A percentile compares a stretch with the other conserved stretches of the same genome.
Evolutionary conservation across 768 basidiomycete species (phyloP).

Genomic region (Clavulina sp.): DNA sequence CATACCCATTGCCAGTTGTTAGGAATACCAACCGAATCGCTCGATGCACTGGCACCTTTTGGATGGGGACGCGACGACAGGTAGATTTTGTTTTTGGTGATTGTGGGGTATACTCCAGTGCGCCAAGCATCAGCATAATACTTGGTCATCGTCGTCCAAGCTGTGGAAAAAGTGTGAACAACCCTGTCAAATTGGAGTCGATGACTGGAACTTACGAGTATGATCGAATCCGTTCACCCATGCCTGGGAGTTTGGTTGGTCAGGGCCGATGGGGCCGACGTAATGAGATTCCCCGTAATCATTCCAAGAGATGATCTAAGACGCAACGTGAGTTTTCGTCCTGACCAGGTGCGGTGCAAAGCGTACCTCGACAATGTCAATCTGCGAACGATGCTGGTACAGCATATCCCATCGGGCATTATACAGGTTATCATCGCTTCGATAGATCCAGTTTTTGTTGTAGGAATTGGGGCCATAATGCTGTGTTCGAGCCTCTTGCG

Average conservation of each 20-base stretch:
- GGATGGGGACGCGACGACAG: constrained; percentile 61
- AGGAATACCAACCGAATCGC: constrained; percentile 39
- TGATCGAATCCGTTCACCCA: constrained; percentile 13
- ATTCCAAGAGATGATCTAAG: constrained; percentile 21
- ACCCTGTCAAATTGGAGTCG: no score
- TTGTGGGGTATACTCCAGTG: constrained; percentile 40
- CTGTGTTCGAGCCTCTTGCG: constrained; percentile 11
- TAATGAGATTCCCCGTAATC: constrained; percentile 38
- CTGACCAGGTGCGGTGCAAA: neutral
- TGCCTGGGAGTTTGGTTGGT: constrained; percentile 21
- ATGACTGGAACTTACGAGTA: no score
- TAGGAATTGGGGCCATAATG: constrained; percentile 49
- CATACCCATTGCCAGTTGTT: constrained; percentile 39
- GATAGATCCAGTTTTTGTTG: constrained; percentile 40
- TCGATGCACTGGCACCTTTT: constrained; percentile 28
- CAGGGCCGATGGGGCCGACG: constrained; percentile 15
- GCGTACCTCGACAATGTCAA: constrained; percentile 18
- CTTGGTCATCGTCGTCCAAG: no score
- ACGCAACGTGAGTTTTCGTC: neutral
- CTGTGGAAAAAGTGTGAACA: no score
- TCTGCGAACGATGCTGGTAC: constrained; percentile 16
- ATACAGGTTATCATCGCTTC: constrained; percentile 20
- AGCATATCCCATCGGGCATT: constrained; percentile 20
- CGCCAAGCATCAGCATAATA: constrained; percentile 61
- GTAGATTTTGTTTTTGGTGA: constrained; percentile 42